Base-by-base conservation (phyloP, 1,139 yeast genomes). In the Barnettozyma hawaiiensis region DNA sequence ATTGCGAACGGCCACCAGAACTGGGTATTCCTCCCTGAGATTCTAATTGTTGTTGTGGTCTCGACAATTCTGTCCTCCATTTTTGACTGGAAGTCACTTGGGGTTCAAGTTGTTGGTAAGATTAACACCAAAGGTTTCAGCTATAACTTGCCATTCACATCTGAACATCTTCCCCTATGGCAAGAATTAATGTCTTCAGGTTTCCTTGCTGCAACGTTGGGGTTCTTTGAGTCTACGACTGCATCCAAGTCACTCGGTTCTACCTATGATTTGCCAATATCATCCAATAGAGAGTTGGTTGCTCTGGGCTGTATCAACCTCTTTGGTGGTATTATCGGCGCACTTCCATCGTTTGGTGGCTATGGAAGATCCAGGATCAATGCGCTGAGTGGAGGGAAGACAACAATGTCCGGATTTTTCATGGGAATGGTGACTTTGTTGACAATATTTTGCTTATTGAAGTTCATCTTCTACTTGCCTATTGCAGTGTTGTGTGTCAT, bases 271-370 rank as follows among this genome's bases (percentile, higher is more conserved):
- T 60, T 78, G 34, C 83, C 86, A 0, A 77, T 83, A 5, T 81
- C 90, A 0, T 78, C 90, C 2, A 83, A 84, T 55, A 69, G 90
- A 50, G 94, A 84, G 55, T 64, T 84, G 42, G 83, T 84, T 7
- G 97, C 97, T 0, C 67, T 92, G 37, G 98, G 98, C 0, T 65
- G 76, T 18, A 78, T 85, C 40, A 92, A 90, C 55, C 48, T 77
- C 18, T 78, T 65, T 43, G 61, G 60, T 19, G 58, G 59, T 18
- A 23, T 52, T 12, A 47, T 86, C 53, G 92, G 96, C 4, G 85
- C 92, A 0, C 67, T 92, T 12, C 97, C 98, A 0, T 80, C 96
- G 1, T 90, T 90, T 70, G 98, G 98, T 3, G 97, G 98, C 0
- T 92, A 92, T 58, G 97, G 97, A 2, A 74, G 98, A 59, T 82